Evolutionary conservation across 192 early-diverging fungal species (phyloP).

Genomic region (Phycomyces blakesleeanus): DNA sequence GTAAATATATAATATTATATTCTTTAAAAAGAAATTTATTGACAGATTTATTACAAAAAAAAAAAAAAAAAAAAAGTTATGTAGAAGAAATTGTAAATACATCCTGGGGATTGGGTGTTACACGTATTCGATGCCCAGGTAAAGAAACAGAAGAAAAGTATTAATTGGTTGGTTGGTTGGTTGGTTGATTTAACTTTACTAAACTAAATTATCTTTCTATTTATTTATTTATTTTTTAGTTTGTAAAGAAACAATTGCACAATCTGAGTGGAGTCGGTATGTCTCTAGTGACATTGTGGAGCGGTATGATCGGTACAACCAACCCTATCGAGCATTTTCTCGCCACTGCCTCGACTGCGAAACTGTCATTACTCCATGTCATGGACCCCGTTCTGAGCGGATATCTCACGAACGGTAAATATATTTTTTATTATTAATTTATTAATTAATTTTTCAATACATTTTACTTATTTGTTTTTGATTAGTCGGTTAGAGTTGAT

Average conservation of each 20-base stretch:
- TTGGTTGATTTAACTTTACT: too few relatives aligned
- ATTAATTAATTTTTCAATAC: too few relatives aligned
- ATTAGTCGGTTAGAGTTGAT: conserved; percentile 19
- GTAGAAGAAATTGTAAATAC: conserved; percentile 52
- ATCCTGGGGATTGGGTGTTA: conserved; percentile 55
- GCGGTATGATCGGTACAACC: conserved; percentile 50
- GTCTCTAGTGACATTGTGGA: conserved; percentile 42
- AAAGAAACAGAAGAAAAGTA: conserved; percentile 8
- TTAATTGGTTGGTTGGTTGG: background rate
- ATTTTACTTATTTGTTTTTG: background rate
- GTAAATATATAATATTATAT: conserved; percentile 1
- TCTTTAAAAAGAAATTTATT: background rate
- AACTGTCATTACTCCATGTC: conserved; percentile 35
- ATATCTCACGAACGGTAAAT: too few relatives aligned
- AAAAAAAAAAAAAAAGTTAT: conserved; percentile 26
- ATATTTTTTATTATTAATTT: too few relatives aligned
- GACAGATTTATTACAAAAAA: background rate
- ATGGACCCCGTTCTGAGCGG: too few relatives aligned
- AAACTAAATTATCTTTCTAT: too few relatives aligned
- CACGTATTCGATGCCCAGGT: conserved; percentile 53
- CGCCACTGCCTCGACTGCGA: conserved; percentile 47
- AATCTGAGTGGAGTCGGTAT: conserved; percentile 56
- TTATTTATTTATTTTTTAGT: conserved; percentile 24
- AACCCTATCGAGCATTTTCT: conserved; percentile 52
- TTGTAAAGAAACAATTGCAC: conserved; percentile 46